These are phyloP conservation scores for Symbiodinium natans DNA, from an alignment of 73 alveolate species.

Conservation along the genomic window DNA sequence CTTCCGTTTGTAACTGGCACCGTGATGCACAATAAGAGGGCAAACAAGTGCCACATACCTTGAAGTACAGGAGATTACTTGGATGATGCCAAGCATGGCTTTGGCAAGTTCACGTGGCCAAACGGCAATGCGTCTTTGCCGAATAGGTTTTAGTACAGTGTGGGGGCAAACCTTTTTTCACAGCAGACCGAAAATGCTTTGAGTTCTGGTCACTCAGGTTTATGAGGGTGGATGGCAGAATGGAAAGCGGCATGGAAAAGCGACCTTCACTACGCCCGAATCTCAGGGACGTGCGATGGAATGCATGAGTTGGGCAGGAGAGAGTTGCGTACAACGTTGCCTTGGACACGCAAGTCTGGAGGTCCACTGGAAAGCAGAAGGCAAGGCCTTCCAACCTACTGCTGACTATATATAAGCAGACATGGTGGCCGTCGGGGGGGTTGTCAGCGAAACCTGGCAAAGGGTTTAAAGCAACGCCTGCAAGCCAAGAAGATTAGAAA, in stretches of 20 bases:
- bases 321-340: neutral
- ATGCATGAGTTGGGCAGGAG: no score
- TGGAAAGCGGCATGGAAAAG: slow-evolving; percentile 89
- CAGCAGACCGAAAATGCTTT: neutral
- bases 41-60: no score
- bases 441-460: no score
- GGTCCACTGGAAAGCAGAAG: slow-evolving; percentile 30
- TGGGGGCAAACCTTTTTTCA: neutral
- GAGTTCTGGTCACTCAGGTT: neutral
- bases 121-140: slow-evolving; percentile 20
- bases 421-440: no score
- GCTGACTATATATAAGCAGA: no score
- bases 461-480: no score
- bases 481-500: no score
- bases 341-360: neutral
- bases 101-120: slow-evolving; percentile 89
- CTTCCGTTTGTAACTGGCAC: no score
- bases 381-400: neutral
- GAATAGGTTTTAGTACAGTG: neutral
- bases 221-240: slow-evolving; percentile 87
- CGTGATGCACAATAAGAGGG: no score
- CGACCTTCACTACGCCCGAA: slow-evolving; percentile 53
- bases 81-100: slow-evolving; percentile 89
- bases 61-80: slow-evolving; percentile 85
- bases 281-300: neutral